Conservation (phyloP, 1,284 basidiomycete genomes). For the Ceraceosorus bombacis region DNA sequence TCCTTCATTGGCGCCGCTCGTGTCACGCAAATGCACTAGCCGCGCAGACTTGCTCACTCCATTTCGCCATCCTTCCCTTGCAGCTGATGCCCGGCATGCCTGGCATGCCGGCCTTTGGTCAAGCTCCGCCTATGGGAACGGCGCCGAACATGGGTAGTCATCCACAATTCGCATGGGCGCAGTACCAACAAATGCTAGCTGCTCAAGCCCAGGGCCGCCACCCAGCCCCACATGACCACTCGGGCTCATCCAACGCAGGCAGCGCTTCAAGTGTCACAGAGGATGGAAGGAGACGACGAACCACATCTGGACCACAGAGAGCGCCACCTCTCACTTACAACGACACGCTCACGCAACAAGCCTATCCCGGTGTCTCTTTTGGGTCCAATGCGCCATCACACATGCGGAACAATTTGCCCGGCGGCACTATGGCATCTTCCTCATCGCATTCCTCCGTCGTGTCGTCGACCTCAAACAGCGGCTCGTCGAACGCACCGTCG, state of each 20-base stretch:
- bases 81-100: background rate
- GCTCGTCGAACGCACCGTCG: slow-evolving; percentile 20
- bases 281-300: slow-evolving; percentile 26
- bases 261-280: slow-evolving; percentile 12
- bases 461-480: background rate
- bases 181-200: slow-evolving; percentile 40
- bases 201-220: slow-evolving; percentile 21
- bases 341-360: slow-evolving; percentile 23
- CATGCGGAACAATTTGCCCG: slow-evolving; percentile 5
- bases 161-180: slow-evolving; percentile 33
- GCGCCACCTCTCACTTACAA: slow-evolving; percentile 33
- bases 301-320: slow-evolving; percentile 38
- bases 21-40: background rate
- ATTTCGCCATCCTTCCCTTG: background rate
- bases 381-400: slow-evolving; percentile 4
- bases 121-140: background rate
- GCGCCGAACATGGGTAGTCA: background rate
- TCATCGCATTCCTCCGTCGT: slow-evolving; percentile 15
- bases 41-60: background rate
- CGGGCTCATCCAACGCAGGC: slow-evolving; percentile 6
- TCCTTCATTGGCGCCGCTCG: background rate
- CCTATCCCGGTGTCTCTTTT: slow-evolving; percentile 21
- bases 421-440: slow-evolving; percentile 14
- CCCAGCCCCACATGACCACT: background rate
- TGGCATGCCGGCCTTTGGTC: slow-evolving; percentile 1